Percentiles rank a stretch among this genome's conserved stretches.
Evolutionary conservation across 805 yeast species (phyloP).

Genomic region (Cyberlindnera suaveolens): DNA sequence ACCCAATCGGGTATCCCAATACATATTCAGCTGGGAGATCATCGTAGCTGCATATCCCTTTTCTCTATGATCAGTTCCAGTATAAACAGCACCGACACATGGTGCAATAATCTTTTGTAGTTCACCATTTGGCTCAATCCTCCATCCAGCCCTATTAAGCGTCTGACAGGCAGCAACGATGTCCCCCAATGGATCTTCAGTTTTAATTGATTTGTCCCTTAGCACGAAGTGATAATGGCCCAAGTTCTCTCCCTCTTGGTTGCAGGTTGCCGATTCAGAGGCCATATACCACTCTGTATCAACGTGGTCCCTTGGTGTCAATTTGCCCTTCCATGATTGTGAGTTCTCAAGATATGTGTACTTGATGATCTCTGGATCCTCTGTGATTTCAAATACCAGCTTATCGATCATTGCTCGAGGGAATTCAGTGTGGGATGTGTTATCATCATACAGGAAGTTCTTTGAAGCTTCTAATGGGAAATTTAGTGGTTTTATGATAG

Average conservation of each 20-base stretch:
- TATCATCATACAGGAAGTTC: no score
- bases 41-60: conserved; percentile 49
- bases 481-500: no score
- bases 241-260: conserved; percentile 14
- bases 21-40: conserved; percentile 32
- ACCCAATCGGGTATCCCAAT: conserved; percentile 28
- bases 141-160: conserved; percentile 30
- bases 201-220: conserved; percentile 22
- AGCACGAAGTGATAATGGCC: conserved; percentile 31
- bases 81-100: conserved; percentile 56
- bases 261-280: conserved; percentile 14
- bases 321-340: conserved; percentile 28
- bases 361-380: conserved; percentile 27
- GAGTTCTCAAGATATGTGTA: conserved; percentile 31
- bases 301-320: conserved; percentile 28
- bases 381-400: conserved; percentile 9
- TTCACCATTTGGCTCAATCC: conserved; percentile 21
- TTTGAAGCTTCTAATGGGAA: no score
- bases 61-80: conserved; percentile 40
- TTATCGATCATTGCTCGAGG: neutral
- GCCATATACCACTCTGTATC: conserved; percentile 30
- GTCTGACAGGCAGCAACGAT: conserved; percentile 38
- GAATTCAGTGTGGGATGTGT: no score
- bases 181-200: conserved; percentile 10
- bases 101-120: conserved; percentile 27